Conservation (phyloP, 2,329 filamentous ascomycete species). For the Xylaria sp. region DNA sequence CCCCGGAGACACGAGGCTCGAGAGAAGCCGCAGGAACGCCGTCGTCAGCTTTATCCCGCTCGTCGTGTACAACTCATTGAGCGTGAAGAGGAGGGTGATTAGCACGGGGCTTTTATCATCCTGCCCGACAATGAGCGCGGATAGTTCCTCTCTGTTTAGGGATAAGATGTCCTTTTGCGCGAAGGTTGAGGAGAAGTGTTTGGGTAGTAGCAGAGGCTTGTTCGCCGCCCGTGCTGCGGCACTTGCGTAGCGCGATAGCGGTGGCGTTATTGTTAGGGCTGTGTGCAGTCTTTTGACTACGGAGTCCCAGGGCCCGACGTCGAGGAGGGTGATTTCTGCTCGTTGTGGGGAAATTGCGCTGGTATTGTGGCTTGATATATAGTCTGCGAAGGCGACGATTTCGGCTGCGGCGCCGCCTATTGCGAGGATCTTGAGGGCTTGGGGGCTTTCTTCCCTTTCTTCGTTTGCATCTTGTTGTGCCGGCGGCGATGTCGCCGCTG, state of each 20-base stretch:
- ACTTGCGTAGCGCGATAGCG: constrained; percentile 59
- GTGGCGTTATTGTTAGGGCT: constrained; percentile 58
- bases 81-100: constrained; percentile 87
- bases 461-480: not conserved
- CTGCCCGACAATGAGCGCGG: constrained; percentile 35
- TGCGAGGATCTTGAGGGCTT: constrained; percentile 50
- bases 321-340: constrained; percentile 67
- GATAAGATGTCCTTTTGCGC: constrained; percentile 56
- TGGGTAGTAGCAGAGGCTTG: constrained; percentile 48
- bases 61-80: constrained; percentile 90
- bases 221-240: constrained; percentile 52
- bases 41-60: constrained; percentile 77
- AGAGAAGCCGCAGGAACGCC: constrained; percentile 73
- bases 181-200: constrained; percentile 50
- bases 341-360: constrained; percentile 29
- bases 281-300: constrained; percentile 65
- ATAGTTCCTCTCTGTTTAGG: constrained; percentile 45
- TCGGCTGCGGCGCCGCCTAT: constrained; percentile 67
- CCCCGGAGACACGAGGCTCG: constrained; percentile 59
- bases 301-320: constrained; percentile 78
- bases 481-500: not conserved
- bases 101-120: constrained; percentile 51
- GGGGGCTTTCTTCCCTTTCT: not conserved
- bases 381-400: constrained; percentile 60
- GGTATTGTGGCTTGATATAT: constrained; percentile 38